Conservation (phyloP, 225 moss, liverwort and hornwort species). For the Ulota crispa region DNA sequence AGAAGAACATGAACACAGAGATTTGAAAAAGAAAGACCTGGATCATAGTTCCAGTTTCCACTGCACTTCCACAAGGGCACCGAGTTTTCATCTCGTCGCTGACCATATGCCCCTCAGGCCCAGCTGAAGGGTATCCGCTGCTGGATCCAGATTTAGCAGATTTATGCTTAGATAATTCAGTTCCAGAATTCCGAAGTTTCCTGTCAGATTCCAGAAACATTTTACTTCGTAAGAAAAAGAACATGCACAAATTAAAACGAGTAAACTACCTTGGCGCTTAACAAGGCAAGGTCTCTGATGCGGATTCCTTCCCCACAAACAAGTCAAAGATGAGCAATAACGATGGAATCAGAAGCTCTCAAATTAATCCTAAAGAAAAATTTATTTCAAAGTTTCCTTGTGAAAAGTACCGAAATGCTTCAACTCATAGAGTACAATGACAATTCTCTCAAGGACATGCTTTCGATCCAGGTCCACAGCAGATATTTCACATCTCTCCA, state of each 20-base stretch:
- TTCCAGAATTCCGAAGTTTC: conserved; percentile 73
- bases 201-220: conserved; percentile 42
- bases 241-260: not conserved
- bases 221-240: conserved; percentile 15
- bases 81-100: conserved; percentile 77
- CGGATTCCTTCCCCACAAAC: not conserved
- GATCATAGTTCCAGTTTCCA: conserved; percentile 86
- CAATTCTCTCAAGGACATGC: not conserved
- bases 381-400: not conserved
- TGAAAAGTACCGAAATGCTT: conserved; percentile 3
- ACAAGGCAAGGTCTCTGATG: conserved; percentile 3
- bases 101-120: conserved; percentile 64
- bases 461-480: not conserved
- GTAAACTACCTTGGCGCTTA: not conserved
- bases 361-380: not conserved
- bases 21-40: conserved; percentile 55
- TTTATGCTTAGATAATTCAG: conserved; percentile 65
- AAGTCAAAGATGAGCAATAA: not conserved
- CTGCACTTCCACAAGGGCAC: conserved; percentile 85
- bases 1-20: not conserved
- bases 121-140: conserved; percentile 84
- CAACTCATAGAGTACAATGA: not conserved
- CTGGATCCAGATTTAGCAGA: conserved; percentile 80
- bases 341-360: not conserved
- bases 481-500: not conserved